A percentile compares a stretch with the other conserved stretches of the same genome.
Conservation (phyloP, 495 filamentous ascomycete genomes). For the Aspergillus cavernicola region DNA sequence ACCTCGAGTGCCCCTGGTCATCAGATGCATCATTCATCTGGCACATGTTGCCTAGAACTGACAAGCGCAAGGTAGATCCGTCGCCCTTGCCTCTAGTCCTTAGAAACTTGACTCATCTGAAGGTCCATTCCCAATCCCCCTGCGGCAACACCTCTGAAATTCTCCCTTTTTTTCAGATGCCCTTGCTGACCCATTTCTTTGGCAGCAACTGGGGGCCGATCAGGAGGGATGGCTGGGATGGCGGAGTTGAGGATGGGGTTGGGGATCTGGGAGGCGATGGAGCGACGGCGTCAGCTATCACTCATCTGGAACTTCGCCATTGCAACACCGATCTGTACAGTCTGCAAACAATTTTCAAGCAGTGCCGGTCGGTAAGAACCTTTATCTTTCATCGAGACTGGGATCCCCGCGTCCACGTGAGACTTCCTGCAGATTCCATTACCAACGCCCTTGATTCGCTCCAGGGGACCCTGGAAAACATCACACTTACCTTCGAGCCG, state of each 20-base stretch:
- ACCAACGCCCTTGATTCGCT: background rate
- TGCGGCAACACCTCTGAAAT: conserved; percentile 4
- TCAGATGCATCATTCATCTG: background rate
- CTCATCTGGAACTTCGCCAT: conserved; percentile 2
- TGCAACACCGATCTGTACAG: conserved; percentile 2
- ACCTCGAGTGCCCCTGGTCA: conserved; percentile 4
- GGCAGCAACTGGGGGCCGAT: conserved; percentile 9
- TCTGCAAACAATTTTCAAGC: conserved; percentile 1
- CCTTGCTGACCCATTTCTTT: conserved; percentile 8
- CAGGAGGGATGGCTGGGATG: conserved; percentile 1
- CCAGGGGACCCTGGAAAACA: background rate
- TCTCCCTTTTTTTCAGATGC: conserved; percentile 6
- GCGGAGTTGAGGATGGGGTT: background rate
- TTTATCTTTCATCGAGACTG: conserved; percentile 7
- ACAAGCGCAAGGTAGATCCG: background rate
- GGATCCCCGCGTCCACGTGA: conserved; percentile 5
- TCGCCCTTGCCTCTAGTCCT: conserved; percentile 2
- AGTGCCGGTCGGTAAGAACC: background rate
- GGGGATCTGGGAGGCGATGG: background rate
- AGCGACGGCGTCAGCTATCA: background rate
- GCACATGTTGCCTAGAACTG: conserved; percentile 2
- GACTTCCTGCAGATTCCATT: background rate
- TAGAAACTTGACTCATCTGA: conserved; percentile 6
- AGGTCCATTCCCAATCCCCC: conserved; percentile 1
- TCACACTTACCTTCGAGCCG: background rate